Percentiles rank a stretch among this genome's conserved stretches.
These are phyloP conservation scores for Metahyphopichia silvanorum DNA, from an alignment of 805 yeast species.

Conservation along the genomic window DNA sequence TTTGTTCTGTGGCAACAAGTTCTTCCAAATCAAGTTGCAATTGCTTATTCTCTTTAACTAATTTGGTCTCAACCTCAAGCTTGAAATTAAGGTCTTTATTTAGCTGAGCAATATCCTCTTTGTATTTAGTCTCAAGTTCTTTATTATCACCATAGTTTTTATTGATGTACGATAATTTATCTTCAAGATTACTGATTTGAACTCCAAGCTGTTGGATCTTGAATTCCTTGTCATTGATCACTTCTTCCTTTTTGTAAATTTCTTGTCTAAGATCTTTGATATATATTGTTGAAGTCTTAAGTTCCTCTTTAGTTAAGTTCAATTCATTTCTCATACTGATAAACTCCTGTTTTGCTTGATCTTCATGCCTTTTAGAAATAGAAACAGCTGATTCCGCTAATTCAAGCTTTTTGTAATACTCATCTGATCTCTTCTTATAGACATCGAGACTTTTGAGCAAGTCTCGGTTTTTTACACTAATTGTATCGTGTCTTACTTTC, in stretches of 20 bases:
- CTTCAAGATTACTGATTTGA: constrained; percentile 48
- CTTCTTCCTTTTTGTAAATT: constrained; percentile 51
- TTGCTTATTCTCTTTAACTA: constrained; percentile 62
- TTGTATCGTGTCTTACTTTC: constrained; percentile 54
- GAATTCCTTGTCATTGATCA: constrained; percentile 53
- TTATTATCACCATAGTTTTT: constrained; percentile 41
- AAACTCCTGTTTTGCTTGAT: constrained; percentile 48
- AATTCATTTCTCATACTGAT: constrained; percentile 38
- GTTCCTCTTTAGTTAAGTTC: constrained; percentile 49
- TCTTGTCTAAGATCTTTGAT: constrained; percentile 51
- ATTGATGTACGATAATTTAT: constrained; percentile 52
- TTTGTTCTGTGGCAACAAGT: constrained; percentile 18
- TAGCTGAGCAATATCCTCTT: constrained; percentile 51
- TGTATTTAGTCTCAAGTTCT: constrained; percentile 41
- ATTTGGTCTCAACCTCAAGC: constrained; percentile 61
- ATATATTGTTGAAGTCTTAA: constrained; percentile 49
- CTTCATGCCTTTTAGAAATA: constrained; percentile 61
- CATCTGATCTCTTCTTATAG: constrained; percentile 71
- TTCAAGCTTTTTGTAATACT: constrained; percentile 69
- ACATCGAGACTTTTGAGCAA: constrained; percentile 52
- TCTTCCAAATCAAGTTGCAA: constrained; percentile 59
- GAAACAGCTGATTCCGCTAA: constrained; percentile 72
- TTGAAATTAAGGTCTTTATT: constrained; percentile 51
- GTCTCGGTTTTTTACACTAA: constrained; percentile 54
- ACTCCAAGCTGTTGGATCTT: constrained; percentile 50